Evolutionary conservation across 192 early-diverging fungal species (phyloP), one percentile per base, ranked within the genome.

Genomic region (Ramicandelaber brevisporus): DNA sequence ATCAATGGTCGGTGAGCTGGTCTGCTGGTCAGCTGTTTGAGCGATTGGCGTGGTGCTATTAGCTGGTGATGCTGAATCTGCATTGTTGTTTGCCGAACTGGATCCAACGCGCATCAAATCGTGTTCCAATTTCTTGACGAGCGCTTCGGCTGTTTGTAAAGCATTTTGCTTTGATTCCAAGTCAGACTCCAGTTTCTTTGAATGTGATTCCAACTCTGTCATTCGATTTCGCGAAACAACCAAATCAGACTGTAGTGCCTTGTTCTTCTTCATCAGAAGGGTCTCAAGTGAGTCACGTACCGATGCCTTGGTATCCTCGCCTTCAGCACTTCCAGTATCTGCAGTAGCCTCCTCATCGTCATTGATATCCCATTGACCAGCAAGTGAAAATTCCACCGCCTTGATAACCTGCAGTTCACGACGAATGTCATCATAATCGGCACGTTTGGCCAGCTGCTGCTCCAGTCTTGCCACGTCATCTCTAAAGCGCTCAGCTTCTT

Each of bases 381-480:
- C 52, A 41, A 40, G 52, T 33, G 68, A 65, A 29, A 78, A 75
- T 33, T 78, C 74, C 3, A 78, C 65, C 0, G 48, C 44, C 25
- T 55, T 55, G 34, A 54, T 68, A 24, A 93, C 59, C 12, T 78
- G 71, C 15, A 93, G 52, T 35, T 93, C 87, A 20, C 69, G 59
- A 43, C 77, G 78, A 20, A 88, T 65, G 36, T 77, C 68, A 30
- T 82, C 71, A 27, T 92, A 92, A 37, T 92, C 81, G 4, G 68
- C 66, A 40, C 47, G 17, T 13, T 30, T 27, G 1, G 37, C 26
- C 16, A 35, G 29, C 25, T 44, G 40, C 12, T 40, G 42, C 17
- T 46, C 46, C 13, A 52, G 32, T 26, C 36, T 22, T 1, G 47
- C 30, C 9, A 57, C 30, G 29, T 58, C 36, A 28, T 47, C 41